Evolutionary conservation across 163 green algal species (phyloP).

Genomic region (Chloromonas sp.): DNA sequence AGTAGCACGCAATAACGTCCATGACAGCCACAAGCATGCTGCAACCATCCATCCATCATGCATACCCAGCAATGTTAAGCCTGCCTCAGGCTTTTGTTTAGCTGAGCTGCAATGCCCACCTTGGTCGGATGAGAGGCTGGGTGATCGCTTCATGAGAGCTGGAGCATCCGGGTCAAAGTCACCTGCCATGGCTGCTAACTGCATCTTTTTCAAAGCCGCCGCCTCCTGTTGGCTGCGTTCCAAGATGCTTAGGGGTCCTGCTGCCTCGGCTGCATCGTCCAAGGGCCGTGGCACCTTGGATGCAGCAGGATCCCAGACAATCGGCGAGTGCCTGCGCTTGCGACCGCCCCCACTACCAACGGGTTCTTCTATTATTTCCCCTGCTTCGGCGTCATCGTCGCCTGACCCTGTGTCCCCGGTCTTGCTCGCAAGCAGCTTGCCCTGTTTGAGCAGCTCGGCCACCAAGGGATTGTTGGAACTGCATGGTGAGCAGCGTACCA

Average conservation of each 20-base stretch:
- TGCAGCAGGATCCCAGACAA: conserved; percentile 36
- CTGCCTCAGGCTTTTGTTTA: too few species aligned
- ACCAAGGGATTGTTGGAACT: background rate
- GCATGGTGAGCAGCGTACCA: background rate
- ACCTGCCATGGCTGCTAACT: background rate
- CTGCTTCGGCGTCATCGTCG: background rate
- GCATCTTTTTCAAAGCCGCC: background rate
- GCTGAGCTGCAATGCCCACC: too few species aligned
- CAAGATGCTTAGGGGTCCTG: background rate
- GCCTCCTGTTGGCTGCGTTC: background rate
- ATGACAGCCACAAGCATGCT: too few species aligned
- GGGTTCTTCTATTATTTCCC: background rate
- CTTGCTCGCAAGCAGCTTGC: background rate
- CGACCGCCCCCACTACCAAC: background rate
- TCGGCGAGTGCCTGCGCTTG: conserved; percentile 40
- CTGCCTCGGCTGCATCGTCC: background rate
- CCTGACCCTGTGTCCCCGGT: background rate
- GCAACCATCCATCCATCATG: too few species aligned
- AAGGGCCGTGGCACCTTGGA: conserved; percentile 7
- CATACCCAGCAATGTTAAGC: too few species aligned
- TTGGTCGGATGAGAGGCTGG: too few species aligned
- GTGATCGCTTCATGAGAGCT: conserved; percentile 8
- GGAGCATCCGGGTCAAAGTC: conserved; percentile 18
- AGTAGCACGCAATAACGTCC: too few species aligned
- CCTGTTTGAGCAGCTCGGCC: background rate